Evolutionary conservation across 345 rosid species (phyloP), one percentile per base, ranked within the genome.

Genomic region (Alliaria petiolata): DNA sequence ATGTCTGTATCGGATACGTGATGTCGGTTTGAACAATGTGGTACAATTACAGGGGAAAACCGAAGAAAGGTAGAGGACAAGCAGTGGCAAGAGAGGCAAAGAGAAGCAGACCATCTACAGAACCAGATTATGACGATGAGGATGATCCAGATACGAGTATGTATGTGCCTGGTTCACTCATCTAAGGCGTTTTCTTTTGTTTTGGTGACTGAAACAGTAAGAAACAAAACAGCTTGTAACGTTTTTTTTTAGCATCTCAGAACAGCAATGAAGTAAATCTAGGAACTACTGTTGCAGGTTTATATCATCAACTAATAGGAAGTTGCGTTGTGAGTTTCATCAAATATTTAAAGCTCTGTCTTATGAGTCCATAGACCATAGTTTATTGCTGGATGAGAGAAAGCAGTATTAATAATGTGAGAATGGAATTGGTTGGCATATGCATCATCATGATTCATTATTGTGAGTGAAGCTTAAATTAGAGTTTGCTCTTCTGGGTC

Each of bases 11-110:
- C 2, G 62, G 17, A 2, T 57, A 58, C 60, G 20, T 66, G 67
- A 11, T 25, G 33, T 22, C 35, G 25, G 46, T 38, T 39, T 74
- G 26, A 75, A 46, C 12, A 36, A 16, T 63, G 12, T 44, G 56
- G 20, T 54, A 15, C 11, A 42, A 46, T 47, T 22, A 19, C 81
- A 89, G 95, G 82, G 99, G 96, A 68, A 95, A 95, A 42, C 99
- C 97, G 2, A 89, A 95, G 87, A 95, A 83, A 79, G 99, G 99
- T 78, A 88, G 99, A 84, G 95, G 84, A 47, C 84, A 83, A 11
- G 39, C 74, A 26, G 63, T 68, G 3, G 83, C 87, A 17, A 83
- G 97, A 77, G 97, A 91, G 16, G 77, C 81, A 12, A 91, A 91
- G 86, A 83, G 92, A 80, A 72, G 72, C 83, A 88, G 96, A 66